phyloP scores from a whole-genome alignment of 2,329 filamentous ascomycete genomes.

The Paraphaeosphaeria sporulosa region DNA sequence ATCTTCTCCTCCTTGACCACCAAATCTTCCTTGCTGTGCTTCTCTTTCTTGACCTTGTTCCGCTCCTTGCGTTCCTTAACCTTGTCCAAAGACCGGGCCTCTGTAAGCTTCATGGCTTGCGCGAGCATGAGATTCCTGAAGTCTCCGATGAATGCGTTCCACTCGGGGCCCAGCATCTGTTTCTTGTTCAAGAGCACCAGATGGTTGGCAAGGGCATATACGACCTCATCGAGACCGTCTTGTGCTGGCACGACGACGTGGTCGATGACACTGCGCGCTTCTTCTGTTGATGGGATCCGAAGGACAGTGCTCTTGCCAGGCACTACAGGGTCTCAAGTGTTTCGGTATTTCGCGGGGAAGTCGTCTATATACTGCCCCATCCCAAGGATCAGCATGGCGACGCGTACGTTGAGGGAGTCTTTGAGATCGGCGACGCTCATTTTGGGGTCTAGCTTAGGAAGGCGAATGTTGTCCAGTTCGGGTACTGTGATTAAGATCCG shows the following conservation, averaged over 20 bases:
- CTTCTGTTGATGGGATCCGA: neutral
- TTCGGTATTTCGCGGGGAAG: neutral
- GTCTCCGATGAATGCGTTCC: neutral
- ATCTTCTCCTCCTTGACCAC: neutral
- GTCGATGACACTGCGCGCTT: neutral
- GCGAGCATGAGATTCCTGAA: neutral
- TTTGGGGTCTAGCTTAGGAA: neutral
- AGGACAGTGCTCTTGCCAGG: neutral
- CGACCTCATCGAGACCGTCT: neutral
- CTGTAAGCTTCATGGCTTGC: neutral
- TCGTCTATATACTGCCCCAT: slow-evolving; percentile 1
- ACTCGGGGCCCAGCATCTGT: neutral
- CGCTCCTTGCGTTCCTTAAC: neutral
- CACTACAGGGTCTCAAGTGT: neutral
- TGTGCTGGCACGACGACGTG: neutral
- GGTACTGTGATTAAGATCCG: neutral
- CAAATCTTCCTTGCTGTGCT: neutral
- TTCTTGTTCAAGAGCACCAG: slow-evolving; percentile 2
- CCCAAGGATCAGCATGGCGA: neutral
- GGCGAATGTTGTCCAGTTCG: neutral
- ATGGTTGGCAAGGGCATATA: neutral
- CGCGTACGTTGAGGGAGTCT: neutral
- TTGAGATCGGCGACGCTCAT: neutral
- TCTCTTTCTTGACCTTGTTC: neutral
- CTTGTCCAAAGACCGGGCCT: neutral